Evolutionary conservation across 1,139 yeast genomes (phyloP), one percentile per base, ranked within the genome.

Genomic region (Diutina scorzettiae): DNA sequence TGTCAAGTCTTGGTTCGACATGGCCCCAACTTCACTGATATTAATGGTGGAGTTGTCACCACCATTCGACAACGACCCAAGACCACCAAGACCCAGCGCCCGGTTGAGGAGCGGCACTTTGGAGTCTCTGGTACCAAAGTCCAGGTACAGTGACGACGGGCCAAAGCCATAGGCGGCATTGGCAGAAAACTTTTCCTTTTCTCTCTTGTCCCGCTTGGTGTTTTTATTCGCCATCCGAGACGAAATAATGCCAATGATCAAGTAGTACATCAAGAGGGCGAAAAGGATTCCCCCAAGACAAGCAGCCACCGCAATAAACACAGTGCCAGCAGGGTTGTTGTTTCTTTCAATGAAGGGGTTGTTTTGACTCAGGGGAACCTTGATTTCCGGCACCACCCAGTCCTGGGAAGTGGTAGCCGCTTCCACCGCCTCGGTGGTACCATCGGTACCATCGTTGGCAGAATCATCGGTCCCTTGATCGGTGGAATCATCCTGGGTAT

Each of bases 301-400:
- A 11, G 80, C 67, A 0, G 93, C 95, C 24, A 82, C 81, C 0
- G 84, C 83, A 47, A 84, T 83, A 58, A 83, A 84, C 3, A 84
- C 87, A 0, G 91, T 80, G 1, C 95, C 94, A 43, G 73, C 67
- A 1, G 86, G 83, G 43, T 69, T 64, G 28, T 54, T 57, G 11
- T 74, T 63, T 42, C 66, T 59, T 48, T 70, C 58, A 30, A 84
- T 66, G 53, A 70, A 78, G 9, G 95, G 95, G 57, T 83, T 83
- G 41, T 63, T 56, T 37, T 56, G 53, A 31, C 66, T 66, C 23
- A 78, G 62, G 0, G 94, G 94, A 24, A 32, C 37, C 37, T 32
- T 32, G 14, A 32, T 32, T 8, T 20, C 14, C 16, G 37, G 37
- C 16, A n/a, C 37, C 8, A 19, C 21, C 24, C 21, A 12, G n/a